phyloP scores from a whole-genome alignment of 208 protist genomes.

The Trypanosoma congolense region DNA sequence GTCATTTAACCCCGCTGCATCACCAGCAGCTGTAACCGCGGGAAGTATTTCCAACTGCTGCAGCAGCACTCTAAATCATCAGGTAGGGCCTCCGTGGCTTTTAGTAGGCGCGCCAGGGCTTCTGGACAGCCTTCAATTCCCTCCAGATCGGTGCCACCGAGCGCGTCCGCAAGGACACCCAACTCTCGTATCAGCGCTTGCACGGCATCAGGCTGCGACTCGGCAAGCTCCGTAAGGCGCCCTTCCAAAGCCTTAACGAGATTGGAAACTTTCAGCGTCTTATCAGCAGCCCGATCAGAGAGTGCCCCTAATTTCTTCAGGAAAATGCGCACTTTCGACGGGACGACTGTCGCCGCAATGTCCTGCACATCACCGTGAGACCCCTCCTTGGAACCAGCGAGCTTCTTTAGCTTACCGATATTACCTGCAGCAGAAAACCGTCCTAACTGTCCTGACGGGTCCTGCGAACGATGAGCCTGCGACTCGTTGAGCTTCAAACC shows the following conservation, averaged over 20 bases:
- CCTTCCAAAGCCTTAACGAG: neutral
- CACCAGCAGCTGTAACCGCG: neutral
- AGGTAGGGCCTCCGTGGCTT: neutral
- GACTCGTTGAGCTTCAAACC: too few relatives aligned
- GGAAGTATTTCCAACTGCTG: neutral
- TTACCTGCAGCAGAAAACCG: too few relatives aligned
- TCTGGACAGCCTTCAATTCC: neutral
- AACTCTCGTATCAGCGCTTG: neutral
- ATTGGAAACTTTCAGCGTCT: neutral
- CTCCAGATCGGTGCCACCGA: neutral
- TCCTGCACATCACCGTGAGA: too few relatives aligned
- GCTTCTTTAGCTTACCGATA: too few relatives aligned
- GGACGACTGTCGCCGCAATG: neutral
- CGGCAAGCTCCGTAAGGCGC: neutral
- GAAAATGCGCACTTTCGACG: neutral
- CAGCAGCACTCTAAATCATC: neutral
- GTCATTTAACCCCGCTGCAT: too few relatives aligned
- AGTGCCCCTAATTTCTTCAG: neutral
- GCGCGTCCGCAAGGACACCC: neutral
- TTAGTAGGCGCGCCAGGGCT: neutral
- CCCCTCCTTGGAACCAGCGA: too few relatives aligned
- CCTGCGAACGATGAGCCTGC: too few relatives aligned
- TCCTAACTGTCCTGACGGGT: too few relatives aligned
- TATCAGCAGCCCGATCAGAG: neutral
- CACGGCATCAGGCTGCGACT: neutral